phyloP scores from a whole-genome alignment of 2,329 filamentous ascomycete species.

The Grosmannia serpens region DNA sequence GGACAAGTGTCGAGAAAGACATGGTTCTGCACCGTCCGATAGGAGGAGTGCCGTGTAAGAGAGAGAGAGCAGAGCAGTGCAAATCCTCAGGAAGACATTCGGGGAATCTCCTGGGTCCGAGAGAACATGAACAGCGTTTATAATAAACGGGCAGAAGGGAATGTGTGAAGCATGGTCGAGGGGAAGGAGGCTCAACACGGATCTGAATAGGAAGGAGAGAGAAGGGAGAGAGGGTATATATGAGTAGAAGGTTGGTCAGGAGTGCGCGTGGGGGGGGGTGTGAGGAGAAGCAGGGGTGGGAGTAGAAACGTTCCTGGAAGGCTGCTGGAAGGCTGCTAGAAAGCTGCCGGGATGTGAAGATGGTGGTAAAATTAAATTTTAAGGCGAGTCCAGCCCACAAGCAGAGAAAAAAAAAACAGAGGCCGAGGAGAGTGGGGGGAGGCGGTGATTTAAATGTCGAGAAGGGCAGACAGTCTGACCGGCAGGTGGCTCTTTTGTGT shows the following conservation, averaged over 20 bases:
- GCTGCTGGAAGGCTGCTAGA: neutral
- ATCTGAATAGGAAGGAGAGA: neutral
- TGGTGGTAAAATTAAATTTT: neutral
- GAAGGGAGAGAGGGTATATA: neutral
- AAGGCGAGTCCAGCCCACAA: conserved; percentile 12
- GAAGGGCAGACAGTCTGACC: neutral
- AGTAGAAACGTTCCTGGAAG: neutral
- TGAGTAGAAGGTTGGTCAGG: neutral
- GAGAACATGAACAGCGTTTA: neutral
- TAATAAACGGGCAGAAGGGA: conserved; percentile 1
- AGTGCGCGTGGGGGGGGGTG: neutral
- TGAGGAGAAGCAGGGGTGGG: neutral
- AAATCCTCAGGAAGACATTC: neutral
- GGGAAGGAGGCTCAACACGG: neutral
- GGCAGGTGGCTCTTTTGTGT: neutral
- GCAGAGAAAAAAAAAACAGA: neutral
- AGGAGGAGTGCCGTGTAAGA: neutral
- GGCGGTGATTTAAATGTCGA: conserved; percentile 5
- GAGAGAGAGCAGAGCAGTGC: neutral
- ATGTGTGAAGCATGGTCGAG: conserved; percentile 9
- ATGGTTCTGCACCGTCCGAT: neutral
- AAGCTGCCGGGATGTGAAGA: neutral
- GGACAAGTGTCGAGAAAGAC: neutral
- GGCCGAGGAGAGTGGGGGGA: neutral
- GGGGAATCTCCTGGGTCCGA: neutral